Percentiles rank a stretch among this genome's conserved stretches.
phyloP scores from a whole-genome alignment of 2,329 filamentous ascomycete genomes.

The Colletotrichum navitas region DNA sequence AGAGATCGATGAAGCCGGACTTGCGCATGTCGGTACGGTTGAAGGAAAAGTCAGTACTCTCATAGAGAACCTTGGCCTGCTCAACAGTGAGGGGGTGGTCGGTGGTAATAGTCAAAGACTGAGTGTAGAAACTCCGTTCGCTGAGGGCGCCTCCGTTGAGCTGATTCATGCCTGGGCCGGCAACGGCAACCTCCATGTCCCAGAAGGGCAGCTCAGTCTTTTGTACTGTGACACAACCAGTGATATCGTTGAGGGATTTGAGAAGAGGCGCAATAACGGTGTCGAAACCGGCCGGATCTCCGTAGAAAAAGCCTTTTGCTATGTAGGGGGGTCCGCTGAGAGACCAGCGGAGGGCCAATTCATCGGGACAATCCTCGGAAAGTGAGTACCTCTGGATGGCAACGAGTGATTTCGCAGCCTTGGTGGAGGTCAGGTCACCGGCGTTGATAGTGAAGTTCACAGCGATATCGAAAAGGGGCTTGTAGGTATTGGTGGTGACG shows the following conservation, averaged over 20 bases:
- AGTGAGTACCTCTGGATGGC: too few relatives aligned
- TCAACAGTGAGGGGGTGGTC: slow-evolving; percentile 38
- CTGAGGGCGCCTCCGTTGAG: slow-evolving; percentile 36
- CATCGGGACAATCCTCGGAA: too few relatives aligned
- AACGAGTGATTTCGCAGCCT: too few relatives aligned
- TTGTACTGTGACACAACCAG: slow-evolving; percentile 15
- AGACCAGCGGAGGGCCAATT: too few relatives aligned
- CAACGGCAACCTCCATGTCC: slow-evolving; percentile 42
- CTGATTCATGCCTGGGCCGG: slow-evolving; percentile 40
- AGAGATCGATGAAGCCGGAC: slow-evolving; percentile 43
- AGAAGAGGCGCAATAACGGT: slow-evolving; percentile 30
- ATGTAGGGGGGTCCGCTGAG: too few relatives aligned
- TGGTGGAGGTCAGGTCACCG: too few relatives aligned
- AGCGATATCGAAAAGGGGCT: too few relatives aligned
- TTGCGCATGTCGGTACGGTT: slow-evolving; percentile 38
- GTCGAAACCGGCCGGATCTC: slow-evolving; percentile 20
- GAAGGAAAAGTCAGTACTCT: slow-evolving; percentile 36
- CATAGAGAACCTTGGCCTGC: slow-evolving; percentile 36
- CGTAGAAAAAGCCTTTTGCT: too few relatives aligned
- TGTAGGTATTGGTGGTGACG: too few relatives aligned
- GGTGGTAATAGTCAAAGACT: slow-evolving; percentile 39
- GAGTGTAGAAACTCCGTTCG: slow-evolving; percentile 39
- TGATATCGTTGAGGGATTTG: slow-evolving; percentile 24
- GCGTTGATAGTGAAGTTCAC: too few relatives aligned
- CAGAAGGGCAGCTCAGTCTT: slow-evolving; percentile 41